Evolutionary conservation across 495 filamentous ascomycete genomes (phyloP).

Genomic region (Chaetomium fimeti): DNA sequence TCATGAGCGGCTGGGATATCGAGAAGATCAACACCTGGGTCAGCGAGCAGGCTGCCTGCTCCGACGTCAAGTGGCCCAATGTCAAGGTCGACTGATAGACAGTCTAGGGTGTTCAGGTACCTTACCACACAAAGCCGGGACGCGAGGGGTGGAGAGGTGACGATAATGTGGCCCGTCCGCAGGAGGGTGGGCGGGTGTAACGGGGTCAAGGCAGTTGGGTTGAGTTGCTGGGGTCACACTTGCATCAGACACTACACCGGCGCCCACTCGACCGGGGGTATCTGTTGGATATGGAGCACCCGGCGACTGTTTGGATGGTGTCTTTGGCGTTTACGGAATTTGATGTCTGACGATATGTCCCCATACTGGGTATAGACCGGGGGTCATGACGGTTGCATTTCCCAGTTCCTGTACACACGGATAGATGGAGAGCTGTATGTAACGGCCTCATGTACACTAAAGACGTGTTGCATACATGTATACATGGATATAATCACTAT

Average conservation of each 20-base stretch:
- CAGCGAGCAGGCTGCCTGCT: constrained; percentile 31
- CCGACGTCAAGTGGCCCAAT: constrained; percentile 37
- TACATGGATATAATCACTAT: neutral
- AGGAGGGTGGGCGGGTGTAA: no score
- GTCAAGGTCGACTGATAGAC: constrained; percentile 13
- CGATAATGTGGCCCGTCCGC: no score
- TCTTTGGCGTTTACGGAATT: neutral
- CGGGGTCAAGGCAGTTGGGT: no score
- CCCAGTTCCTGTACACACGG: neutral
- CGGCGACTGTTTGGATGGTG: neutral
- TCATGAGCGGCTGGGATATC: constrained; percentile 42
- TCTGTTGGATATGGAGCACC: neutral
- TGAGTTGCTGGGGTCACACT: no score
- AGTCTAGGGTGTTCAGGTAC: no score
- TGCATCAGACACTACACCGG: no score
- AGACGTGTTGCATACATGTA: neutral
- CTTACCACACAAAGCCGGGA: no score
- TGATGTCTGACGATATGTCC: neutral
- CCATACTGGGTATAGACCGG: neutral
- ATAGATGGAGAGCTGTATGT: neutral
- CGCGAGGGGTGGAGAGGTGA: no score
- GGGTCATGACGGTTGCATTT: neutral
- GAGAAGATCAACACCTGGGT: constrained; percentile 39
- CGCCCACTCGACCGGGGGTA: neutral
- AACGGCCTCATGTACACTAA: neutral